phyloP scores from a whole-genome alignment of 371 early-diverging fungal species.

The Phascolomyces articulosus region DNA sequence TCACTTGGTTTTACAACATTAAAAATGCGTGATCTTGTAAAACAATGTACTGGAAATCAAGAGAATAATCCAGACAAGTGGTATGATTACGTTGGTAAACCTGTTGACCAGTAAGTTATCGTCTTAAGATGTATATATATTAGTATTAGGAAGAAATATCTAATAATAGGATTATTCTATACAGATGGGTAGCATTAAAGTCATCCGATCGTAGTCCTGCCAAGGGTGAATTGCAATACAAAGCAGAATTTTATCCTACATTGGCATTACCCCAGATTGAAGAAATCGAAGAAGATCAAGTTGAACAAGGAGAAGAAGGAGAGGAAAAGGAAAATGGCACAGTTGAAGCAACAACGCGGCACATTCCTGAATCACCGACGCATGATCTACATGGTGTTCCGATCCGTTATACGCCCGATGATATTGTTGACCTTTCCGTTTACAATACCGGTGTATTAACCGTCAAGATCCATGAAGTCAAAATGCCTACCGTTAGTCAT shows the following conservation, averaged over 20 bases:
- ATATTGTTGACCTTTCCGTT: constrained; percentile 37
- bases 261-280: constrained; percentile 48
- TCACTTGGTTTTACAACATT: constrained; percentile 65
- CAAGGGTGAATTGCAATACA: constrained; percentile 70
- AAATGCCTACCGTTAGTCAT: constrained; percentile 21
- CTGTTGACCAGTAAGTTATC: constrained; percentile 36
- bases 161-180: too few relatives aligned
- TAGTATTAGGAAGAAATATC: too few relatives aligned
- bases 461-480: constrained; percentile 47
- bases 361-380: background rate
- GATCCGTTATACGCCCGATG: constrained; percentile 48
- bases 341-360: background rate
- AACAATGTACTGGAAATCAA: constrained; percentile 43
- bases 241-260: constrained; percentile 69
- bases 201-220: constrained; percentile 55
- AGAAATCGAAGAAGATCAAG: constrained; percentile 17
- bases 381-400: constrained; percentile 27
- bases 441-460: constrained; percentile 45
- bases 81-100: constrained; percentile 38
- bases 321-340: background rate
- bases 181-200: constrained; percentile 67
- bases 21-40: constrained; percentile 49
- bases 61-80: constrained; percentile 37
- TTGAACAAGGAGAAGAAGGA: constrained; percentile 2
- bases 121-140: too few relatives aligned